These are phyloP conservation scores for Pseudocohnilembus persalinus DNA, from an alignment of 169 alveolate genomes.

Conservation along the genomic window DNA sequence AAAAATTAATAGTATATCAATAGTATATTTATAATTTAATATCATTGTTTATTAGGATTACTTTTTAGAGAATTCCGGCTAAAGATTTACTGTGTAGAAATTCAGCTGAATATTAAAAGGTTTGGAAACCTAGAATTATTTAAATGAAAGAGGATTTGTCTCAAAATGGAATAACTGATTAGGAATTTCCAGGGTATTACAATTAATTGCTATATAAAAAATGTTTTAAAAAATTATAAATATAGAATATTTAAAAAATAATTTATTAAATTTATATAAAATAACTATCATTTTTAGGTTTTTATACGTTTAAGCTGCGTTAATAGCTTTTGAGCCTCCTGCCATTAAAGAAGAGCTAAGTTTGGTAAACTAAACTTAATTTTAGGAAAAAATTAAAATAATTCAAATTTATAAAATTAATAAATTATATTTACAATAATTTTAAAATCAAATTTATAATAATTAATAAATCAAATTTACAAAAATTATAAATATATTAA, in stretches of 20 bases:
- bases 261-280: too few species aligned
- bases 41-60: too few species aligned
- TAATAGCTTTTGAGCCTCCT: constrained; percentile 44
- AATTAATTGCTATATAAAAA: background rate
- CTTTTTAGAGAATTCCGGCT: constrained; percentile 53
- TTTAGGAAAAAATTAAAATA: too few species aligned
- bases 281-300: background rate
- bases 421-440: too few species aligned
- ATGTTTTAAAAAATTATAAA: too few species aligned
- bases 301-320: constrained; percentile 39
- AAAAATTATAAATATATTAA: too few species aligned
- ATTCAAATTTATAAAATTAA: too few species aligned
- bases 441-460: too few species aligned
- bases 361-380: constrained; percentile 1
- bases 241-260: too few species aligned
- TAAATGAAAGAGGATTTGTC: constrained; percentile 60
- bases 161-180: constrained; percentile 57
- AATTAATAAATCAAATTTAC: too few species aligned
- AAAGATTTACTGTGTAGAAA: constrained; percentile 22
- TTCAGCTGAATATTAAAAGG: background rate
- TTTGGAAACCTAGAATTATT: background rate
- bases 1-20: too few species aligned
- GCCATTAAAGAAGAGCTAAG: constrained; percentile 7
- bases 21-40: too few species aligned
- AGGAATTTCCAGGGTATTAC: constrained; percentile 68